Percentiles rank a stretch among this genome's conserved stretches.
These are phyloP conservation scores for Cyathus striatus DNA, from an alignment of 768 basidiomycete genomes.

Conservation along the genomic window DNA sequence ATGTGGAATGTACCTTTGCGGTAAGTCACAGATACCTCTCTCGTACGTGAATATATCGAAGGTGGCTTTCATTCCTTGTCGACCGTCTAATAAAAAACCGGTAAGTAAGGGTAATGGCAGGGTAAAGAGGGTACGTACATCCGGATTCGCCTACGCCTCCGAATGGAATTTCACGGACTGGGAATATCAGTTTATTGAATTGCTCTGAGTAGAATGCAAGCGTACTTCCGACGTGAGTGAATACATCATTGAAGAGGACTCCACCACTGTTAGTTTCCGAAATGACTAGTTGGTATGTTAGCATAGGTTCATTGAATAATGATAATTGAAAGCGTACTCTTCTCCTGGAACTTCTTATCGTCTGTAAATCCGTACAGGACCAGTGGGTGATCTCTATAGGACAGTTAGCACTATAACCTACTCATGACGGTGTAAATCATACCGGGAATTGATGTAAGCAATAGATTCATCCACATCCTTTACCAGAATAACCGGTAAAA, in stretches of 20 bases:
- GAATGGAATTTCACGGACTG: constrained; percentile 24
- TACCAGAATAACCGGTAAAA: constrained; percentile 59
- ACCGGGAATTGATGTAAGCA: constrained; percentile 50
- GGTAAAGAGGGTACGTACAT: constrained; percentile 32
- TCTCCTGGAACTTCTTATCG: constrained; percentile 30
- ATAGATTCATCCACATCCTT: constrained; percentile 52
- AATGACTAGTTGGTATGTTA: constrained; percentile 37
- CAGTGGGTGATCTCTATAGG: constrained; percentile 51
- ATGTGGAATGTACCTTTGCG: constrained; percentile 35
- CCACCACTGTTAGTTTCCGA: constrained; percentile 52
- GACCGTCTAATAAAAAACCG: constrained; percentile 59
- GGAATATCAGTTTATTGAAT: too few relatives aligned
- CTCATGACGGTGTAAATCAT: constrained; percentile 5
- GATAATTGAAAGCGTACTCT: constrained; percentile 22
- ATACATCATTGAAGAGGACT: constrained; percentile 54
- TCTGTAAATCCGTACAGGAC: constrained; percentile 63
- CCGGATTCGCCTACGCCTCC: constrained; percentile 56
- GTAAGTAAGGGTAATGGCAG: not conserved
- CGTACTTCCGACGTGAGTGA: constrained; percentile 48
- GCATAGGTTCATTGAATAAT: too few relatives aligned
- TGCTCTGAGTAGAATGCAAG: too few relatives aligned
- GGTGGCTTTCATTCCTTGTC: constrained; percentile 44
- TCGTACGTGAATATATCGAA: constrained; percentile 52
- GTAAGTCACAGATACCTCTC: constrained; percentile 43
- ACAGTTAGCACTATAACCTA: not conserved